Evolutionary conservation across 1,139 yeast genomes (phyloP).

Genomic region (Protomyces arabidopsidicola): DNA sequence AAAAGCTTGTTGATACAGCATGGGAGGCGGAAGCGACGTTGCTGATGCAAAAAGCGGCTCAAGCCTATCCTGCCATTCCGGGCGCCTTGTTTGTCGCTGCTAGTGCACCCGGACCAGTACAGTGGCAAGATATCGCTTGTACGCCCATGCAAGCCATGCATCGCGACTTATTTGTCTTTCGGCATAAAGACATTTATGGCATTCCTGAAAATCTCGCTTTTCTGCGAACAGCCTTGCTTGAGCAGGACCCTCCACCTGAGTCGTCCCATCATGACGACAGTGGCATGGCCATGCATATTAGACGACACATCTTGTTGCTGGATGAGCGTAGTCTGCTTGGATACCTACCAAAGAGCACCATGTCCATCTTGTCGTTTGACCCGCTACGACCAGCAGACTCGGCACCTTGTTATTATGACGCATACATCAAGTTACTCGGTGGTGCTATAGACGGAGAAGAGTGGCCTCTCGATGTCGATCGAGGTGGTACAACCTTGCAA

Average conservation of each 20-base stretch:
- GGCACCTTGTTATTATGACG: slow-evolving; percentile 6
- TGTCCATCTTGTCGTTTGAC: slow-evolving; percentile 22
- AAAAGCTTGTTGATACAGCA: slow-evolving; percentile 46
- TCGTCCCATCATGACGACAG: slow-evolving; percentile 25
- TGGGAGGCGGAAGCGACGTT: neutral
- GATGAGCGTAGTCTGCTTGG: slow-evolving; percentile 31
- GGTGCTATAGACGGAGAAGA: neutral
- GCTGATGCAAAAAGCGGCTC: slow-evolving; percentile 44
- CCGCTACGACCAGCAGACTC: slow-evolving; percentile 30
- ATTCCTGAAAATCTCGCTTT: slow-evolving; percentile 32
- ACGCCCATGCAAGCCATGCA: slow-evolving; percentile 31
- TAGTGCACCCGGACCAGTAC: slow-evolving; percentile 36
- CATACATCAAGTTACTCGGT: neutral
- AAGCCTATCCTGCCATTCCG: slow-evolving; percentile 58
- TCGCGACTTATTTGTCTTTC: slow-evolving; percentile 35
- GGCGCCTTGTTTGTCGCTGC: slow-evolving; percentile 48
- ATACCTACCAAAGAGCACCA: slow-evolving; percentile 20
- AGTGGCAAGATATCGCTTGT: slow-evolving; percentile 25
- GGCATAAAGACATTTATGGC: slow-evolving; percentile 36
- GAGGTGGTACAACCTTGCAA: too few species aligned
- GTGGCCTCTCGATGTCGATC: too few species aligned
- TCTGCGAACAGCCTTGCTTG: slow-evolving; percentile 30
- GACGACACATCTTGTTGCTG: slow-evolving; percentile 36
- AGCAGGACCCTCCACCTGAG: slow-evolving; percentile 20
- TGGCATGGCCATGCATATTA: slow-evolving; percentile 32